Conservation (phyloP, 176 grass and related monocot species). For the Oropetium thomaeum region DNA sequence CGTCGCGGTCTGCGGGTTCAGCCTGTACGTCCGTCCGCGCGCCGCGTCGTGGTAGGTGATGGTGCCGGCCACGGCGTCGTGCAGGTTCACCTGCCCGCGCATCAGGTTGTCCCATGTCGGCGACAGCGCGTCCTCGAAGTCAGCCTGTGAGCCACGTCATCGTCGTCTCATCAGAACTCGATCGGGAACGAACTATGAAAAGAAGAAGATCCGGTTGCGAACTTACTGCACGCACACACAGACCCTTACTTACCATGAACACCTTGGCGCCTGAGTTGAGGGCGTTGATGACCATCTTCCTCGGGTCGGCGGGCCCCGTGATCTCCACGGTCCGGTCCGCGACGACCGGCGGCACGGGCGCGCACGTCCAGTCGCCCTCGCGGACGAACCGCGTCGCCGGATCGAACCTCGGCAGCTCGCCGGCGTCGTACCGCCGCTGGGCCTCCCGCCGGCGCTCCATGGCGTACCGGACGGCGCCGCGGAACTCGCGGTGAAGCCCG, state of each 20-base stretch:
- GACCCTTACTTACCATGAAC: constrained; percentile 83
- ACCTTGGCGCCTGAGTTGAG: constrained; percentile 96
- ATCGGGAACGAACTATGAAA: too few species aligned
- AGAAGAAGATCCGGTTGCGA: neutral
- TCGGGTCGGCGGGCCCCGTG: constrained; percentile 69
- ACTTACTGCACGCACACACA: neutral
- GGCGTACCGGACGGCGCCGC: constrained; percentile 57
- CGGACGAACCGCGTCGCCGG: constrained; percentile 59
- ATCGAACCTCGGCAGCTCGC: constrained; percentile 65
- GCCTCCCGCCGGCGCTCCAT: constrained; percentile 70
- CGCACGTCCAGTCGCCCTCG: constrained; percentile 61
- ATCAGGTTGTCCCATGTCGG: constrained; percentile 99
- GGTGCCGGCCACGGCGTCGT: constrained; percentile 68
- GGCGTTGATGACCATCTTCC: constrained; percentile 98
- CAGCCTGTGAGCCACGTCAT: constrained; percentile 46
- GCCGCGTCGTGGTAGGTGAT: constrained; percentile 63
- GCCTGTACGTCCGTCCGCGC: constrained; percentile 56
- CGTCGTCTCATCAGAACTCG: neutral
- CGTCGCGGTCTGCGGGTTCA: constrained; percentile 48
- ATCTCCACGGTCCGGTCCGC: constrained; percentile 85
- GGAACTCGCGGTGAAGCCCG: constrained; percentile 73
- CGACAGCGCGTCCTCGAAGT: constrained; percentile 93
- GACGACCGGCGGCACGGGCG: constrained; percentile 58
- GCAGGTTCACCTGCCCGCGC: constrained; percentile 82
- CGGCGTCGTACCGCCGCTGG: constrained; percentile 68